phyloP scores from a whole-genome alignment of 1,284 basidiomycete genomes.

The Austroboletus olivaceoglutinosus region DNA sequence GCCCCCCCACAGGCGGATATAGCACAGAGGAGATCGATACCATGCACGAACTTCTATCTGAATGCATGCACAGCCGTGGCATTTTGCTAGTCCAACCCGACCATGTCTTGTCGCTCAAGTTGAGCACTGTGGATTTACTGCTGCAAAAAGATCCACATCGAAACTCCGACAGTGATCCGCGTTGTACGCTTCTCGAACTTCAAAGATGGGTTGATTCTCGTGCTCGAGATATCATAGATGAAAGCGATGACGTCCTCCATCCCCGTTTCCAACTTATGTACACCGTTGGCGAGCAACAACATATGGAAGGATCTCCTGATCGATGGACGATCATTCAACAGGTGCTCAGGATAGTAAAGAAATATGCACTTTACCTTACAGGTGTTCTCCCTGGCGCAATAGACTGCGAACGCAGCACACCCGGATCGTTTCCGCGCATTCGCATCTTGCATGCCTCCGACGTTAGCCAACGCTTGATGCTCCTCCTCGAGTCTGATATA shows the following conservation, averaged over 20 bases:
- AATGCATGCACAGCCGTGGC: conserved; percentile 40
- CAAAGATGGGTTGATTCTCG: conserved; percentile 41
- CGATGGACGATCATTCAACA: conserved; percentile 46
- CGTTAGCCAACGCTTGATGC: conserved; percentile 4
- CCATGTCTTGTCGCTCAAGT: conserved; percentile 44
- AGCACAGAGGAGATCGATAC: background rate
- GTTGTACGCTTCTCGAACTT: too few relatives aligned
- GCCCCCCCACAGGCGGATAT: conserved; percentile 12
- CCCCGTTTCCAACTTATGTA: conserved; percentile 49
- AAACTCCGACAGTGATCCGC: too few relatives aligned
- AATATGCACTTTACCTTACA: too few relatives aligned
- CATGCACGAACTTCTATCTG: conserved; percentile 28
- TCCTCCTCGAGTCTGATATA: too few relatives aligned
- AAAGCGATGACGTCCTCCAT: conserved; percentile 50
- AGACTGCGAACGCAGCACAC: background rate
- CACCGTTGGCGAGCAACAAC: conserved; percentile 39
- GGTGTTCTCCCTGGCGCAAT: too few relatives aligned
- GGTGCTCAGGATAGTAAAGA: conserved; percentile 30
- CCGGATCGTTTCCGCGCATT: conserved; percentile 33
- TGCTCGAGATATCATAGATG: conserved; percentile 46
- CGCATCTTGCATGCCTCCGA: conserved; percentile 13
- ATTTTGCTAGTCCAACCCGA: conserved; percentile 50
- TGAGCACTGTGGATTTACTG: conserved; percentile 14
- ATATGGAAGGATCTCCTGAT: conserved; percentile 42
- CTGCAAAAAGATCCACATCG: too few relatives aligned